Base-by-base conservation (phyloP, 495 filamentous ascomycete species). In the Aspergillus wentii region DNA sequence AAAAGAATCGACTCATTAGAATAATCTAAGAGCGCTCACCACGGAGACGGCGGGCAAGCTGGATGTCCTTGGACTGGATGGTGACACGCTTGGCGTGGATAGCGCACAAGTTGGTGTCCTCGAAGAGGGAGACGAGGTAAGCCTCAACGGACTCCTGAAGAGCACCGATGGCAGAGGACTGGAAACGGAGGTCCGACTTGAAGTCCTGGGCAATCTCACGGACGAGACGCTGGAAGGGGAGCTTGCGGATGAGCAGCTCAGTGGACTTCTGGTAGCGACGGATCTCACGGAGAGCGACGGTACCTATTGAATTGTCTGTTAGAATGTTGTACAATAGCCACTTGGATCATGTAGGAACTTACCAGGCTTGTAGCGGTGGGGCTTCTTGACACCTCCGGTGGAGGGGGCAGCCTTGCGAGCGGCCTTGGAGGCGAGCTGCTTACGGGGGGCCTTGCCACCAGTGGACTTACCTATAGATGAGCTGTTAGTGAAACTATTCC, bases 201-300 rank as follows among this genome's bases (percentile, higher is more conserved):
- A 97, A 99, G 76, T 99, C 92, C 71, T 99, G 92, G 33, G 92
- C 92, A 56, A 99, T 99, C 74, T 99, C 92, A 85, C 92, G 92
- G 47, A 99, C 92, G 61, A 99, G 79, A 76, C 92, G 94, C 82
- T 99, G 92, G 86, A 99, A 99, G 64, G 92, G 92, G 56, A 99
- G 88, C 88, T 99, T 99, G 82, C 92, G 92, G 82, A 99, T 99
- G 57, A 99, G 71, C 45, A 99, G 91, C 87, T 99, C 92, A 59
- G 92, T 99, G 54, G 89, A 95, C 82, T 99, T 99, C 82, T 99
- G 92, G 83, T 99, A 99, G 64, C 92, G 92, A 90, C 92, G 94
- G 68, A 99, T 99, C 79, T 99, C 92, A 91, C 92, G 92, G 57
- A 99, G 92, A 90, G 92, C 92, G 85, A 99, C 92, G 76, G 92